Evolutionary conservation across 139 green algal genomes (phyloP).

Genomic region (Chlorella vulgaris): DNA sequence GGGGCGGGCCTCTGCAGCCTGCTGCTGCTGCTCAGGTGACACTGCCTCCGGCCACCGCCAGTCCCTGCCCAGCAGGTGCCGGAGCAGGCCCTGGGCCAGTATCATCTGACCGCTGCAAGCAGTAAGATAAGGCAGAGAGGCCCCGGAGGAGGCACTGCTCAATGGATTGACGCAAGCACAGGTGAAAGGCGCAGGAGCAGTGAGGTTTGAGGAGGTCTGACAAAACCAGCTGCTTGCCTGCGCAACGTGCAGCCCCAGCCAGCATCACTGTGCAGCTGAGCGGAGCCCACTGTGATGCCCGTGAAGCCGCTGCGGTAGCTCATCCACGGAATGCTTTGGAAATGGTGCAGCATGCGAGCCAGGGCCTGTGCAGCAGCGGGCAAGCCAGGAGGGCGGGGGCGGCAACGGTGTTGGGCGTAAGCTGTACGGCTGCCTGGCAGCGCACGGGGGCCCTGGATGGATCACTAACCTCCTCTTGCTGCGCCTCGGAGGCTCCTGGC

Average conservation of each 20-base stretch:
- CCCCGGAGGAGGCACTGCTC: too few relatives aligned
- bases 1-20: background rate
- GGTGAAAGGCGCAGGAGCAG: too few relatives aligned
- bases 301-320: conserved; percentile 41
- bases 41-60: conserved; percentile 42
- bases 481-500: background rate
- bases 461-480: conserved; percentile 23
- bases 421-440: too few relatives aligned
- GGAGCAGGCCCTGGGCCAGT: conserved; percentile 73
- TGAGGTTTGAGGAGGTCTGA: background rate
- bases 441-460: background rate
- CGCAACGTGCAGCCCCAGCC: conserved; percentile 96
- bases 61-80: conserved; percentile 52
- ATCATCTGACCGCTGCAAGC: conserved; percentile 91
- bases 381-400: background rate
- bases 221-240: background rate
- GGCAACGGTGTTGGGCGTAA: too few relatives aligned
- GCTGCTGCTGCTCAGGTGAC: background rate
- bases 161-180: too few relatives aligned
- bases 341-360: conserved; percentile 31
- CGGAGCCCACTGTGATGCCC: conserved; percentile 20
- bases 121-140: background rate
- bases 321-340: conserved; percentile 45
- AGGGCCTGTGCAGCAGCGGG: conserved; percentile 17
- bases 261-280: conserved; percentile 72